phyloP scores from a whole-genome alignment of 441 rosid genomes.

The Adansonia rubrostipa region DNA sequence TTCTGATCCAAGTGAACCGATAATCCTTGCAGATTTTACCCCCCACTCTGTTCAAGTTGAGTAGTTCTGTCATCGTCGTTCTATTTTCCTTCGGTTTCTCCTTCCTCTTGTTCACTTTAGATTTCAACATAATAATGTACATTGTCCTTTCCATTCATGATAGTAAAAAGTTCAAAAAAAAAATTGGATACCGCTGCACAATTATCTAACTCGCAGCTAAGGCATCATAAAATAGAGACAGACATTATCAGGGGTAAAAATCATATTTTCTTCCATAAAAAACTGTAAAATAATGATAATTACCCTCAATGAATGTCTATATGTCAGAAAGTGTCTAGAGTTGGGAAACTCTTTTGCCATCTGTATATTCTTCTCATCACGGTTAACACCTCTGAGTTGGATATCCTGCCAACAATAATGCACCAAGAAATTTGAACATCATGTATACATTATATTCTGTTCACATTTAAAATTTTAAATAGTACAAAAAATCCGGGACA shows the following conservation, averaged over 20 bases:
- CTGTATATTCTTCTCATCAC: conserved; percentile 74
- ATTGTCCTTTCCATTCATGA: neutral
- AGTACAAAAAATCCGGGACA: neutral
- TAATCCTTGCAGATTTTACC: neutral
- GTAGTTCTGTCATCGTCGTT: neutral
- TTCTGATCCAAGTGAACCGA: neutral
- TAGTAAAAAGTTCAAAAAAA: neutral
- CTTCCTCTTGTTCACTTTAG: neutral
- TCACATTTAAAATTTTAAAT: neutral
- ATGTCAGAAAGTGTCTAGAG: conserved; percentile 71
- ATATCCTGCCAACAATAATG: conserved; percentile 56
- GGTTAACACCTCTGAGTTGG: conserved; percentile 80
- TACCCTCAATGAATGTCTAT: conserved; percentile 77
- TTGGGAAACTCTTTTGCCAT: conserved; percentile 69
- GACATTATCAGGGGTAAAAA: neutral
- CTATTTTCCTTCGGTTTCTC: neutral
- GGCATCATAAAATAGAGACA: neutral
- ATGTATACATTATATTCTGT: neutral
- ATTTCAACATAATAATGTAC: neutral
- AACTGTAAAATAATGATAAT: neutral
- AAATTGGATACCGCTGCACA: neutral
- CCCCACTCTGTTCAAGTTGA: neutral
- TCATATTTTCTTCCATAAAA: neutral
- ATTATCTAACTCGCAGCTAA: neutral
- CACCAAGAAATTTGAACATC: conserved; percentile 13